A percentile compares a stretch with the other conserved stretches of the same genome.
phyloP scores from a whole-genome alignment of 768 basidiomycete genomes.

The Tephrocybe sp. region DNA sequence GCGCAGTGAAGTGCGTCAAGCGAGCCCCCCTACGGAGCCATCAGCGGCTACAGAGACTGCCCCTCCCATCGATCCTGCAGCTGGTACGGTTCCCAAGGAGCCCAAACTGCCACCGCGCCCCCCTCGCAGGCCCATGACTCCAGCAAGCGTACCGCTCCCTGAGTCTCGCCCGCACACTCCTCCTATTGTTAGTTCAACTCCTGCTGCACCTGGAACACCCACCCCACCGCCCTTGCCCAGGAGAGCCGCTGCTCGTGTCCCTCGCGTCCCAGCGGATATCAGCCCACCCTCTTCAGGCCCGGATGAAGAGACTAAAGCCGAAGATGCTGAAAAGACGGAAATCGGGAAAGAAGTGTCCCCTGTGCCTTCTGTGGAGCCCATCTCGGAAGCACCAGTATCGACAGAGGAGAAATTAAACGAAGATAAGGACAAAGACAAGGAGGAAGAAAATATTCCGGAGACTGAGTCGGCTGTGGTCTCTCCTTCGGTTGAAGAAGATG shows the following conservation, averaged over 20 bases:
- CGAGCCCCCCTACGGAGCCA: constrained; percentile 12
- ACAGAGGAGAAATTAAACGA: not conserved
- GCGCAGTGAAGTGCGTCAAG: constrained; percentile 39
- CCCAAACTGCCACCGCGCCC: constrained; percentile 16
- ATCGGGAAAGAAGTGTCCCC: not conserved
- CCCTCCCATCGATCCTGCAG: constrained; percentile 2
- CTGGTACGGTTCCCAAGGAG: constrained; percentile 5
- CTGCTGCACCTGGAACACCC: constrained; percentile 20
- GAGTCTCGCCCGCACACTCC: constrained; percentile 46
- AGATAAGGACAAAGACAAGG: not conserved
- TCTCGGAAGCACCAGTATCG: not conserved
- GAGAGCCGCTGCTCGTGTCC: constrained; percentile 57
- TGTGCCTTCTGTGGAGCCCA: not conserved
- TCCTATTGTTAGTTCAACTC: constrained; percentile 11
- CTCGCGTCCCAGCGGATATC: constrained; percentile 27
- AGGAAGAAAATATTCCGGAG: not conserved
- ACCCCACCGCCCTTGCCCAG: constrained; percentile 64
- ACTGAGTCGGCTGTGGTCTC: not conserved
- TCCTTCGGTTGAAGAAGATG: constrained; percentile 6
- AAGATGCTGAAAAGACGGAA: constrained; percentile 1
- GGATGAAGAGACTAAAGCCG: constrained; percentile 4
- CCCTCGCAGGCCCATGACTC: constrained; percentile 26
- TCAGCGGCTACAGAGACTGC: not conserved
- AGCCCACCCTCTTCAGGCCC: constrained; percentile 28
- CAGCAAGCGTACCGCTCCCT: constrained; percentile 39